These are phyloP conservation scores for Neonothopanus nambi DNA, from an alignment of 1,284 basidiomycete genomes.

Conservation along the genomic window DNA sequence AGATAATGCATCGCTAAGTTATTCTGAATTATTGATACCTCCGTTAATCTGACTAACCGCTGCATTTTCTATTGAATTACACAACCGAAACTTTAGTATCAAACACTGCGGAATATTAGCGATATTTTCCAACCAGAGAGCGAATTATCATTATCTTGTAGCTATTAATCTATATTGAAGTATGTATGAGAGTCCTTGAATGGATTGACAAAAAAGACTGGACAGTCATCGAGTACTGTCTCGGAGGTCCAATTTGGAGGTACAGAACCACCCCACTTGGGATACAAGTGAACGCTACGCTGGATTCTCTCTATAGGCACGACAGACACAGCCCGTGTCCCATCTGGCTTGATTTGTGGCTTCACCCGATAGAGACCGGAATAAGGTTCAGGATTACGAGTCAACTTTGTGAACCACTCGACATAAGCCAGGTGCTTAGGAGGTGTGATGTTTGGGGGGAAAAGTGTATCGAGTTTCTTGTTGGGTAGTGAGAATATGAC, in stretches of 20 bases:
- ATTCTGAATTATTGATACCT: too few species aligned
- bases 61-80: too few species aligned
- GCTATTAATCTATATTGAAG: neutral
- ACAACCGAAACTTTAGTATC: too few species aligned
- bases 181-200: neutral
- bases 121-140: too few species aligned
- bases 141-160: neutral
- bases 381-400: neutral
- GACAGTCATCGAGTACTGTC: neutral
- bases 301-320: neutral
- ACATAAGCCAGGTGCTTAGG: neutral
- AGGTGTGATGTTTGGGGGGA: neutral
- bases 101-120: too few species aligned
- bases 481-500: neutral
- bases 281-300: neutral
- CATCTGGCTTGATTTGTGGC: too few species aligned
- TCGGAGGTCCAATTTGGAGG: neutral
- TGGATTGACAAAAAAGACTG: neutral
- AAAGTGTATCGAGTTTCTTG: neutral
- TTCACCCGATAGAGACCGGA: neutral
- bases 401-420: too few species aligned
- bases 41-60: too few species aligned
- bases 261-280: constrained; percentile 8
- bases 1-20: neutral
- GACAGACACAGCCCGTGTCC: neutral